These are phyloP conservation scores for Inga laurina DNA, from an alignment of 306 rosid genomes.

Conservation along the genomic window DNA sequence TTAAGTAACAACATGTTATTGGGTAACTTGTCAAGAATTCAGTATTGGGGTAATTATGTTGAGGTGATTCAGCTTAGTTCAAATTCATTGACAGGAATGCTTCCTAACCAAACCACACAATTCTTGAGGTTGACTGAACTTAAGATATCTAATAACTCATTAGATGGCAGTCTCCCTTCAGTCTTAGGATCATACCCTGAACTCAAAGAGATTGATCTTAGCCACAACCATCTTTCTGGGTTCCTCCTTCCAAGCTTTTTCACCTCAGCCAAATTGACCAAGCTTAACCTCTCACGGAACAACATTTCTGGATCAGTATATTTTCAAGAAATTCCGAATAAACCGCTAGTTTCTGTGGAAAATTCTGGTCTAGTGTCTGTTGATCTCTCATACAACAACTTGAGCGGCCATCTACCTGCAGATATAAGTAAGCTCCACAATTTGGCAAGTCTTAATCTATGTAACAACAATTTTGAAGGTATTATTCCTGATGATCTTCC, in stretches of 20 bases:
- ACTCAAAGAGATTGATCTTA: conserved; percentile 64
- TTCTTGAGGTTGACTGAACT: conserved; percentile 64
- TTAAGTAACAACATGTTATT: conserved; percentile 70
- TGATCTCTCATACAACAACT: conserved; percentile 75
- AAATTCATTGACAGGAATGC: conserved; percentile 62
- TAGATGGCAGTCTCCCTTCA: conserved; percentile 68
- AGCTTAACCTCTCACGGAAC: conserved; percentile 64
- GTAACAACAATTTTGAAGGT: conserved; percentile 63
- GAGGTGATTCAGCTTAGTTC: conserved; percentile 70
- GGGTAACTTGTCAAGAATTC: conserved; percentile 64
- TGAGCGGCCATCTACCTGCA: conserved; percentile 60
- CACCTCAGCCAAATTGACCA: conserved; percentile 59
- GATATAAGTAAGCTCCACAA: conserved; percentile 52
- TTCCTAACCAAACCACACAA: conserved; percentile 55
- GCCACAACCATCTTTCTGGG: conserved; percentile 69
- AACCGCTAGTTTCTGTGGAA: conserved; percentile 34
- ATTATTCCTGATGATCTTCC: conserved; percentile 67
- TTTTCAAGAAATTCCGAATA: conserved; percentile 31
- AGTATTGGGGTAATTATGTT: conserved; percentile 75
- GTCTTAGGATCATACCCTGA: conserved; percentile 67
- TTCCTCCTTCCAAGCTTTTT: conserved; percentile 57
- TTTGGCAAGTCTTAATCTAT: conserved; percentile 61
- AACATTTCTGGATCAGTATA: conserved; percentile 63
- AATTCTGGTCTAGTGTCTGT: conserved; percentile 53
- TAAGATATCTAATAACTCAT: conserved; percentile 62